phyloP scores from a whole-genome alignment of 176 grass and related monocot species.

The Triticum monococcum region DNA sequence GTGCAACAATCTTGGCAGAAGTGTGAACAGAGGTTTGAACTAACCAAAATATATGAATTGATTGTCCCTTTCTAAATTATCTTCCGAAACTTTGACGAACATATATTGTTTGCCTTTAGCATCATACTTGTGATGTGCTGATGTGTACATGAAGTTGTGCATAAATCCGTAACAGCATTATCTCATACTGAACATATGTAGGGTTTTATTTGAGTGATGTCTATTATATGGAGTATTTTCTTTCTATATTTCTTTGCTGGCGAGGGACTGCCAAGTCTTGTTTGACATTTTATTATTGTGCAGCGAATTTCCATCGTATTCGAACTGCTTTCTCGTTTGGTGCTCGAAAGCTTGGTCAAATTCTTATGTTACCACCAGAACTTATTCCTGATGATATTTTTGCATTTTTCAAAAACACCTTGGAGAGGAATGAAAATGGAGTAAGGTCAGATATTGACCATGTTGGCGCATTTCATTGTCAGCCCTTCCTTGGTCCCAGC shows the following conservation, averaged over 20 bases:
- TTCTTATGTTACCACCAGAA: slow-evolving; percentile 53
- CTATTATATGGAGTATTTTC: not conserved
- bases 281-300: slow-evolving; percentile 31
- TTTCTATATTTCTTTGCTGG: not conserved
- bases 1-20: slow-evolving; percentile 91
- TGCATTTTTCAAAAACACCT: slow-evolving; percentile 67
- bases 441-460: slow-evolving; percentile 40
- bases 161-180: not conserved
- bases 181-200: not conserved
- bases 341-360: slow-evolving; percentile 68
- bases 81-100: not conserved
- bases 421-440: slow-evolving; percentile 44
- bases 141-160: not conserved
- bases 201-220: not conserved
- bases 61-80: slow-evolving; percentile 20
- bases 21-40: slow-evolving; percentile 74
- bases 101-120: not conserved
- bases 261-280: not conserved
- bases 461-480: not conserved
- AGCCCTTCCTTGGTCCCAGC: slow-evolving; percentile 7
- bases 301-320: slow-evolving; percentile 83
- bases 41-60: not conserved
- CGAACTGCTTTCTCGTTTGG: slow-evolving; percentile 71
- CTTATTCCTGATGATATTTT: slow-evolving; percentile 46
- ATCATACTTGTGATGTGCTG: slow-evolving; percentile 6